A percentile compares a stretch with the other conserved stretches of the same genome.
Evolutionary conservation across 192 early-diverging fungal genomes (phyloP).

Genomic region (Umbelopsis ramanniana): DNA sequence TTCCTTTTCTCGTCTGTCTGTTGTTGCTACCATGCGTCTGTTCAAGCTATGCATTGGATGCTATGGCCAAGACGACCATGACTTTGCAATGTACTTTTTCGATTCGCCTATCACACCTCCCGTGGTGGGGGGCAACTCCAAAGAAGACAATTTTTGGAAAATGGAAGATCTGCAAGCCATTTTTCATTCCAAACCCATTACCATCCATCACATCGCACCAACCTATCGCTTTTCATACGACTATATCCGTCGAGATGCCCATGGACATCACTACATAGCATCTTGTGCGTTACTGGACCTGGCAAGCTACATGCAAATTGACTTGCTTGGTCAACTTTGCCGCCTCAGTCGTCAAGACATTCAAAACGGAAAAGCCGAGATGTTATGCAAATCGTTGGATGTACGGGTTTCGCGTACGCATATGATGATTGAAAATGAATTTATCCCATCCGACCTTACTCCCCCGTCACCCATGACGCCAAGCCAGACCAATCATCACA

Average conservation of each 20-base stretch:
- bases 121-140: background rate
- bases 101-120: conserved; percentile 21
- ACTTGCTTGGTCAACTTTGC: conserved; percentile 1
- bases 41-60: conserved; percentile 20
- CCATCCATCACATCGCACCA: conserved; percentile 3
- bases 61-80: conserved; percentile 6
- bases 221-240: conserved; percentile 1
- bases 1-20: background rate
- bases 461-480: conserved; percentile 18
- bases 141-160: conserved; percentile 45
- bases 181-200: conserved; percentile 1
- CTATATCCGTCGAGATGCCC: conserved; percentile 10
- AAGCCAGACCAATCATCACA: background rate
- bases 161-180: conserved; percentile 4
- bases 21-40: conserved; percentile 7
- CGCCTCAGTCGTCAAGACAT: background rate
- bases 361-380: conserved; percentile 3
- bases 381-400: conserved; percentile 11
- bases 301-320: conserved; percentile 3
- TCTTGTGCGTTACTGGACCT: conserved; percentile 7
- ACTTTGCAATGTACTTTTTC: conserved; percentile 17
- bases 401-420: background rate
- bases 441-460: conserved; percentile 1
- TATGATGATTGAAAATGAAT: conserved; percentile 20
- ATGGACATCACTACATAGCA: conserved; percentile 5